Evolutionary conservation across 2,329 filamentous ascomycete species (phyloP), one percentile per base, ranked within the genome.

Genomic region (Aspergillus tamarii): DNA sequence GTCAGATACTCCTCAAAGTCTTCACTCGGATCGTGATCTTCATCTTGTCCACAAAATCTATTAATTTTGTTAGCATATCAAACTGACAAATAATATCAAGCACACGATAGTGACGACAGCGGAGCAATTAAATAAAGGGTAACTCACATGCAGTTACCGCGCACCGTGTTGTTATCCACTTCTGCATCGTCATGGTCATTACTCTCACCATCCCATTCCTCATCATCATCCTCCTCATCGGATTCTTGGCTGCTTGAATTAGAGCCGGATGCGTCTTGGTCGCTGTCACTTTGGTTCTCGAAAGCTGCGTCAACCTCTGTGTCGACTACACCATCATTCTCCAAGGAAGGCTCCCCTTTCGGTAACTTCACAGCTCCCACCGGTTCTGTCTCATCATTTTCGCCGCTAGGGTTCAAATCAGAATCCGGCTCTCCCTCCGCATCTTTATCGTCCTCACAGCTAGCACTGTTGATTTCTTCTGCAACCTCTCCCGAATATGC

Each of bases 1-100:
- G 89, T 82, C 64, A 97, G 82, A 76, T 90, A 93, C 63, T 89
- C 84, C 77, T 95, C 93, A 72, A 90, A 95, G 67, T 94, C 91
- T 68, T 92, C 91, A 67, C 87, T 89, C 1, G 92, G 91, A 70
- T 94, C 92, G 67, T 94, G 85, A 60, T 95, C 91, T 79, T 96
- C 92, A 68, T 91, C 89, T 75, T 92, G 85, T 62, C 89, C 88
- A 80, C 94, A 97, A 73, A 94, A 96, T 68, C 93, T 91, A 80
- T 77, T 67, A 59, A n/a, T 21, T 34, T 64, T 63, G 64, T 79
- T 65, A 82, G 75, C 64, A 70, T 63, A 30, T 46, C 52, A 39
- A 41, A 41, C 11, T 9, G n/a, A 41, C 46, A 21, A 59, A 45
- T 11, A 32, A 46, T 6, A 30, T 16, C 32, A 23, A 43, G 43